These are phyloP conservation scores for Sorghum bicolor DNA, from an alignment of 176 grass and related monocot species.

Conservation along the genomic window Sorghum_bicolor_NCBIv3 NC_012878.2:50572501-50573000, in stretches of 20 bases:
- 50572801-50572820: background rate
- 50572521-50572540: constrained; percentile 36
- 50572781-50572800: background rate
- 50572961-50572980: background rate
- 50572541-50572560: background rate
- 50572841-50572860: background rate
- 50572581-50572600: constrained; percentile 58
- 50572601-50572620: constrained; percentile 59
- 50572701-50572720: background rate
- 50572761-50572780: constrained; percentile 10
- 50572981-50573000: background rate
- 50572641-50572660: constrained; percentile 49
- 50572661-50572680: constrained; percentile 11
- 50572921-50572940: background rate
- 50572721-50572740: constrained; percentile 5
- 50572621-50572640: constrained; percentile 45
- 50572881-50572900: background rate
- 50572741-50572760: constrained; percentile 1
- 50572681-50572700: background rate
- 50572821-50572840: background rate
- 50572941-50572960: background rate
- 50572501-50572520: constrained; percentile 39
- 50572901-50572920: background rate
- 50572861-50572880: background rate
- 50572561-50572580: constrained; percentile 30